Conservation (phyloP, 805 yeast species). For the Myxozyma melibiosi region DNA sequence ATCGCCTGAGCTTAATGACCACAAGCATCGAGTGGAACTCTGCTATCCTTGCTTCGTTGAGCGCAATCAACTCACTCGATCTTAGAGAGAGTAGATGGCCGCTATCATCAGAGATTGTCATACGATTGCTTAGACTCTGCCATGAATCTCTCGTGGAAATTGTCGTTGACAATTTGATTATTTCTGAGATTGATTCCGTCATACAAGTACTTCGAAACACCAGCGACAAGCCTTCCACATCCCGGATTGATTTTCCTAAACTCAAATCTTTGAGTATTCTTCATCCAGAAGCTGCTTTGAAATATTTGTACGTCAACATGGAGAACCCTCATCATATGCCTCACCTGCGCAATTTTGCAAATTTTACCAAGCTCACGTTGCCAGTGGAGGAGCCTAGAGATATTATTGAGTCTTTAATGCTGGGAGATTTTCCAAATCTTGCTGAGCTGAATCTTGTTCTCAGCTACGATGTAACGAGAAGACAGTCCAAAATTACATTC, state of each 20-base stretch:
- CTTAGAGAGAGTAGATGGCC: conserved; percentile 7
- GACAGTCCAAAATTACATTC: conserved; percentile 3
- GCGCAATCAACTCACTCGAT: neutral
- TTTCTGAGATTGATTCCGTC: neutral
- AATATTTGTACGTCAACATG: neutral
- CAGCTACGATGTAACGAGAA: neutral
- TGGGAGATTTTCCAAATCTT: conserved; percentile 6
- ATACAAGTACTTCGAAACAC: neutral
- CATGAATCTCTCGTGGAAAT: neutral
- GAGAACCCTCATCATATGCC: neutral
- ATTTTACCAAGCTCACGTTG: neutral
- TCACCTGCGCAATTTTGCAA: neutral
- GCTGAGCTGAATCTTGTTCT: conserved; percentile 1
- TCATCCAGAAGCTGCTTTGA: conserved; percentile 3
- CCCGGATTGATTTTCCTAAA: neutral
- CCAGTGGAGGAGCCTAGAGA: conserved; percentile 15
- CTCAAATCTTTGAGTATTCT: neutral
- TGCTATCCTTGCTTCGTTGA: neutral
- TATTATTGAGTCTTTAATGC: conserved; percentile 9
- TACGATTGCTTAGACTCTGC: neutral
- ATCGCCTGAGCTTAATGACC: neutral
- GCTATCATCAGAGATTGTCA: neutral
- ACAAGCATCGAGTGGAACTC: neutral
- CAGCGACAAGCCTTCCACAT: neutral
- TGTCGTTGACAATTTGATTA: neutral